Percentiles rank a stretch among this genome's conserved stretches.
phyloP scores from a whole-genome alignment of 768 basidiomycete species.

The Naganishia friedmannii region DNA sequence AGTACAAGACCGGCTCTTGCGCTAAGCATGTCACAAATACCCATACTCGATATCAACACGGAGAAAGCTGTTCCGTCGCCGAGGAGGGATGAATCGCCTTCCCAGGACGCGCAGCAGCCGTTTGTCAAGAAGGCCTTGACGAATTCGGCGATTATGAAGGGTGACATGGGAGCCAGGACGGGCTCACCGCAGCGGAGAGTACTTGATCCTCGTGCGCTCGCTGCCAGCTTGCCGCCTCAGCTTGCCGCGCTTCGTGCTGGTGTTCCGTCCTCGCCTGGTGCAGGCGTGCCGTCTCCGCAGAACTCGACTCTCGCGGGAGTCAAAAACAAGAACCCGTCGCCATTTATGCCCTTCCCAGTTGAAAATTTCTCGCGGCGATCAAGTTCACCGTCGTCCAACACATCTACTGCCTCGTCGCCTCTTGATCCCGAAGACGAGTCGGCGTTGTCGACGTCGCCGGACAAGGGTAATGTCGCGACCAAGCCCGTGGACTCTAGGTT shows the following conservation, averaged over 20 bases:
- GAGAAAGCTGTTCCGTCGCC: constrained; percentile 13
- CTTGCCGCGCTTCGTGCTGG: constrained; percentile 57
- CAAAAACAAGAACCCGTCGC: background rate
- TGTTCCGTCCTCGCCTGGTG: background rate
- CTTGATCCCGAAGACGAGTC: background rate
- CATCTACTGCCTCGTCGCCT: constrained; percentile 9
- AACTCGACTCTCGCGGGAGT: background rate
- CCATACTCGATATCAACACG: background rate
- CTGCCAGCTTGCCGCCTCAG: constrained; percentile 58
- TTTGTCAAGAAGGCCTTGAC: constrained; percentile 2
- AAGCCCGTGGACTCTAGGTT: constrained; percentile 14
- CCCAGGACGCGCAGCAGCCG: too few species aligned
- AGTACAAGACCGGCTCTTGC: background rate
- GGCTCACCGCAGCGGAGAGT: background rate
- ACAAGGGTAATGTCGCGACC: constrained; percentile 1
- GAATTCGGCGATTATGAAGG: constrained; percentile 5
- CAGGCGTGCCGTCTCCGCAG: background rate
- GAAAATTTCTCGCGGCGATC: background rate
- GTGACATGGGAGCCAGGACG: background rate
- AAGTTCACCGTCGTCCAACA: background rate
- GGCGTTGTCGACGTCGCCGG: constrained; percentile 3
- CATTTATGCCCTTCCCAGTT: background rate
- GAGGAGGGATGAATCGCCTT: background rate
- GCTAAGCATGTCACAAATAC: constrained; percentile 5
- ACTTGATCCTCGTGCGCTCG: constrained; percentile 53